Conservation (phyloP, 495 filamentous ascomycete species). For the Podospora australis region DNA sequence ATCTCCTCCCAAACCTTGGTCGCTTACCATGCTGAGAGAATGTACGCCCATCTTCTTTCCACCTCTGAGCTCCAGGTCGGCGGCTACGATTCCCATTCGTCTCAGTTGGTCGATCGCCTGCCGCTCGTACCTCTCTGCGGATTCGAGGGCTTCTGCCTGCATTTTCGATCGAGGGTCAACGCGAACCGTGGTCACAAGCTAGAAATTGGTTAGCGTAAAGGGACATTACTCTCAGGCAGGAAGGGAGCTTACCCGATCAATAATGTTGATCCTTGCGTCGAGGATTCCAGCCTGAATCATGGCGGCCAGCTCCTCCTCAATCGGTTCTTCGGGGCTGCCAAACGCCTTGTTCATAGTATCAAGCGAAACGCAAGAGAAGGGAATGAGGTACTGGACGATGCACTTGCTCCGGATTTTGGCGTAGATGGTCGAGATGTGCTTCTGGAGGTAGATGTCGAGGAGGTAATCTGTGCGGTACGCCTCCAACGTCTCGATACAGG, state of each 20-base stretch:
- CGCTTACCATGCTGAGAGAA: not conserved
- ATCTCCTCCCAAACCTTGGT: not conserved
- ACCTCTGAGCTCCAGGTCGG: slow-evolving; percentile 65
- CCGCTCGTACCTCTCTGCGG: slow-evolving; percentile 62
- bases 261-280: slow-evolving; percentile 77
- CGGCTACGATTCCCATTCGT: slow-evolving; percentile 63
- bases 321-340: slow-evolving; percentile 44
- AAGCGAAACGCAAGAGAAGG: slow-evolving; percentile 69
- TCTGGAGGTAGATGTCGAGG: slow-evolving; percentile 81
- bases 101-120: slow-evolving; percentile 68
- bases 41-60: slow-evolving; percentile 12
- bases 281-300: slow-evolving; percentile 70
- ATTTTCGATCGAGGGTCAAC: slow-evolving; percentile 58
- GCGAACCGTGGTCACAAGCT: slow-evolving; percentile 65
- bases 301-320: slow-evolving; percentile 66
- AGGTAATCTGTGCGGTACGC: slow-evolving; percentile 77
- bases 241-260: slow-evolving; percentile 55
- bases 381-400: slow-evolving; percentile 83
- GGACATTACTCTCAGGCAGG: no score
- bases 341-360: slow-evolving; percentile 65
- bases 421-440: slow-evolving; percentile 64
- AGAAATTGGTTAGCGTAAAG: not conserved
- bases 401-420: slow-evolving; percentile 74
- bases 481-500: slow-evolving; percentile 76
- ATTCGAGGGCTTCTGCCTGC: slow-evolving; percentile 58